Conservation (phyloP, 2,329 filamentous ascomycete genomes). For the Pseudogymnoascus sp. region DNA sequence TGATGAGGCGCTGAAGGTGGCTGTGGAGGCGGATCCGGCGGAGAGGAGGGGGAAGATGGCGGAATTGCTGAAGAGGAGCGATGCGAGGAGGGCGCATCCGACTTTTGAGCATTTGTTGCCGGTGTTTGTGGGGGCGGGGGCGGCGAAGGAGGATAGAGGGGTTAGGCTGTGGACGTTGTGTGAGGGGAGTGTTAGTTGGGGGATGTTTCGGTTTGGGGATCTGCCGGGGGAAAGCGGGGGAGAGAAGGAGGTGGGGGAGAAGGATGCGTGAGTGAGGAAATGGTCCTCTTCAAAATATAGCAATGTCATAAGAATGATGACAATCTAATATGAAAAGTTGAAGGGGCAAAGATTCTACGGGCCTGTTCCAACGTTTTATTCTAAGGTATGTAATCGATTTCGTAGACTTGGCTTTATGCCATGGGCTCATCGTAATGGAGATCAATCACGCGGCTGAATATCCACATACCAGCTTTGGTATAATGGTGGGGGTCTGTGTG, state of each 20-base stretch:
- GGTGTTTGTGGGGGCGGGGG: conserved; percentile 49
- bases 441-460: neutral
- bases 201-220: conserved; percentile 41
- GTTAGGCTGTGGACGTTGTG: conserved; percentile 38
- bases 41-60: conserved; percentile 38
- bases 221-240: neutral
- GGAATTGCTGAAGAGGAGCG: conserved; percentile 39
- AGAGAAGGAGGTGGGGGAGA: neutral
- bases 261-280: neutral
- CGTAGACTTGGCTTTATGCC: neutral
- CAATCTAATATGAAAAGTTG: neutral
- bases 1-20: conserved; percentile 50
- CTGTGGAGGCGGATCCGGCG: conserved; percentile 35
- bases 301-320: conserved; percentile 65
- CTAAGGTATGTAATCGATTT: neutral
- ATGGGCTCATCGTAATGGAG: no score
- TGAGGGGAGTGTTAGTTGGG: conserved; percentile 47
- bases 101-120: conserved; percentile 56
- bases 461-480: neutral
- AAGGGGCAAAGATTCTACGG: neutral
- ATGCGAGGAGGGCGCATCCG: conserved; percentile 57
- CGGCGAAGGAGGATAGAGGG: conserved; percentile 41
- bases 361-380: neutral
- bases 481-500: neutral
- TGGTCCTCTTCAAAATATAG: conserved; percentile 31